Conservation (phyloP, 345 rosid genomes). For the Populus nigra region DNA sequence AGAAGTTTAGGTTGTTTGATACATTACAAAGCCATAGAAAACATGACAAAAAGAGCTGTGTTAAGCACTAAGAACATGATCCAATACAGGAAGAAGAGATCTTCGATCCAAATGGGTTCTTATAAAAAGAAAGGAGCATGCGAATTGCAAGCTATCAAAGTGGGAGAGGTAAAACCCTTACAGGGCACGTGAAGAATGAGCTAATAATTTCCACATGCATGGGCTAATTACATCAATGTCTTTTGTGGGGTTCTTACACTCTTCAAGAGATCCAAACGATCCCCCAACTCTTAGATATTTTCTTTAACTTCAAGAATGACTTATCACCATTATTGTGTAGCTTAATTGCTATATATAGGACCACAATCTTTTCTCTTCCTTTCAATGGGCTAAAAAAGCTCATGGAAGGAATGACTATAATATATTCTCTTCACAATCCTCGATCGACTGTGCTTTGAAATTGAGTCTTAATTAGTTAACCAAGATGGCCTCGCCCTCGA, state of each 20-base stretch:
- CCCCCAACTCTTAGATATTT: not conserved
- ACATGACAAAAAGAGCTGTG: not conserved
- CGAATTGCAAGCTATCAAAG: not conserved
- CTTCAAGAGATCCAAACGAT: not conserved
- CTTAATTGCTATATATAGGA: too few relatives aligned
- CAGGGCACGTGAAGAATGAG: constrained; percentile 1
- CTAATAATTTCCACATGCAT: not conserved
- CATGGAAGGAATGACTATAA: too few relatives aligned
- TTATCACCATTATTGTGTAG: too few relatives aligned
- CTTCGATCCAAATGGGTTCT: not conserved
- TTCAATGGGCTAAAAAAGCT: too few relatives aligned
- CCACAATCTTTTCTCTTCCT: too few relatives aligned
- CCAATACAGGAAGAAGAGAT: not conserved
- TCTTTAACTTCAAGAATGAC: too few relatives aligned
- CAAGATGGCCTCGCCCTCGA: too few relatives aligned
- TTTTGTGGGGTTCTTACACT: not conserved
- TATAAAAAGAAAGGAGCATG: not conserved
- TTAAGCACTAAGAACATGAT: not conserved
- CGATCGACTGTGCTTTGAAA: too few relatives aligned
- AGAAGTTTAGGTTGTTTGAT: too few relatives aligned
- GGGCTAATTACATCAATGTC: not conserved
- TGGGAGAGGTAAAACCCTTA: not conserved
- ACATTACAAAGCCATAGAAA: not conserved
- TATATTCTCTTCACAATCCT: too few relatives aligned
- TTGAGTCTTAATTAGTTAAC: too few relatives aligned